Evolutionary conservation across 2,329 filamentous ascomycete genomes (phyloP), one percentile per base, ranked within the genome.

Genomic region (Eurotiales sp.): DNA sequence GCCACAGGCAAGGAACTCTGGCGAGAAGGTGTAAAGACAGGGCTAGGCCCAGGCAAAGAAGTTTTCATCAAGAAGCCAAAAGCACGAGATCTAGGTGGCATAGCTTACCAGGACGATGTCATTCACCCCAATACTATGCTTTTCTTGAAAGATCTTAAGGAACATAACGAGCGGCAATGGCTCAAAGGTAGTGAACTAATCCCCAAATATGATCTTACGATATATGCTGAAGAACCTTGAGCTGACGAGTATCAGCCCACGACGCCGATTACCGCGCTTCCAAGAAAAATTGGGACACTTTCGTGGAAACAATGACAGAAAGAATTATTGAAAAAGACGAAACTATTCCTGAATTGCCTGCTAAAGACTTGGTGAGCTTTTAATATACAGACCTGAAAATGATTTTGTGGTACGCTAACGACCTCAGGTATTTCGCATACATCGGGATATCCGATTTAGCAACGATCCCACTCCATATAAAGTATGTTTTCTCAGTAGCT

Each of bases 391-490:
- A 11, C 21, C 17, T 27, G 32, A 15, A 15, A 21, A 37, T 7
- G 19, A 15, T 14, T 15, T n/a, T 15, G 37, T 11, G n/a, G 21
- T 5, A 34, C n/a, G 63, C 51, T 46, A 19, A 49, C 23, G 37
- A 11, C 45, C 34, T 37, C 56, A 83, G 80, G 76, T 90, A 43
- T 95, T 92, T 66, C 85, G 90, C 55, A 93, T 96, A 53, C 90
- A 95, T 69, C 79, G 90, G 60, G 90, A 96, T 61, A 80, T 93
- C 39, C 83, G 90, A 50, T 96, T 95, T 71, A 87, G 80, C 62
- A 87, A 88, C 59, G 85, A 95, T 62, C 87, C 82, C 17, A 93
- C 89, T 2, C 90, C 91, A 0, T 96, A 95, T 75, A 95, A 95
- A 79, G 87, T 87, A 72, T 61, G 75, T 56, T 41, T 25, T 37